These are phyloP conservation scores for Russula compacta DNA, from an alignment of 768 basidiomycete species.

Conservation along the genomic window DNA sequence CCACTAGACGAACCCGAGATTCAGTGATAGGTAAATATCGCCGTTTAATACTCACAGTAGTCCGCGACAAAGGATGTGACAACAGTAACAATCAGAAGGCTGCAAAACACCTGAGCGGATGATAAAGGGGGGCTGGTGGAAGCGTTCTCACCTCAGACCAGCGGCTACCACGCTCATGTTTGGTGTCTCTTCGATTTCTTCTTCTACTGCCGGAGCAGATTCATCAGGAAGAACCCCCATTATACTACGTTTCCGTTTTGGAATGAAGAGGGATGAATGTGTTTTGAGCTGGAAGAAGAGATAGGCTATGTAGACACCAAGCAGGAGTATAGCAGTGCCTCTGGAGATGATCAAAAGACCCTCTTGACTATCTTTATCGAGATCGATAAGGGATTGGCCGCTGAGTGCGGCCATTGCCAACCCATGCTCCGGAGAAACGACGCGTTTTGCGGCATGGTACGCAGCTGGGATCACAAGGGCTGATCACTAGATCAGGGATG, in stretches of 20 bases:
- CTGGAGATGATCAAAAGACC: constrained; percentile 70
- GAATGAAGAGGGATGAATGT: constrained; percentile 55
- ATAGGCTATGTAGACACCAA: constrained; percentile 56
- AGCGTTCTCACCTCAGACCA: constrained; percentile 34
- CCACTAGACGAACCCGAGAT: constrained; percentile 39
- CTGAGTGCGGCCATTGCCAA: constrained; percentile 6
- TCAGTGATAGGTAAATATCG: background rate
- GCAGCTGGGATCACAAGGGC: constrained; percentile 89
- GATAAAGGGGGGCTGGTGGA: background rate
- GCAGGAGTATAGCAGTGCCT: constrained; percentile 68
- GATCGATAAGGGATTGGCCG: constrained; percentile 19
- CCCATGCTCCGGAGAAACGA: background rate
- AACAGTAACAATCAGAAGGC: constrained; percentile 66
- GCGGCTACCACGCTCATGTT: constrained; percentile 70
- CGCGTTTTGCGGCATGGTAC: constrained; percentile 44
- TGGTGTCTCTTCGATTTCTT: constrained; percentile 33
- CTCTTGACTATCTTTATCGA: constrained; percentile 20
- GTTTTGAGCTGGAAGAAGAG: constrained; percentile 40
- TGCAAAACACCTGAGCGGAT: constrained; percentile 22
- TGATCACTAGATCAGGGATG: constrained; percentile 16
- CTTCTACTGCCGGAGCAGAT: constrained; percentile 26
- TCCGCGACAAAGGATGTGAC: constrained; percentile 87
- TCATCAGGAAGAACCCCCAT: background rate
- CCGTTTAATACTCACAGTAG: constrained; percentile 46
- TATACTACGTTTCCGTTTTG: background rate